Conservation (phyloP, 257 asterid genomes). For the Solanum stenotomum region DNA sequence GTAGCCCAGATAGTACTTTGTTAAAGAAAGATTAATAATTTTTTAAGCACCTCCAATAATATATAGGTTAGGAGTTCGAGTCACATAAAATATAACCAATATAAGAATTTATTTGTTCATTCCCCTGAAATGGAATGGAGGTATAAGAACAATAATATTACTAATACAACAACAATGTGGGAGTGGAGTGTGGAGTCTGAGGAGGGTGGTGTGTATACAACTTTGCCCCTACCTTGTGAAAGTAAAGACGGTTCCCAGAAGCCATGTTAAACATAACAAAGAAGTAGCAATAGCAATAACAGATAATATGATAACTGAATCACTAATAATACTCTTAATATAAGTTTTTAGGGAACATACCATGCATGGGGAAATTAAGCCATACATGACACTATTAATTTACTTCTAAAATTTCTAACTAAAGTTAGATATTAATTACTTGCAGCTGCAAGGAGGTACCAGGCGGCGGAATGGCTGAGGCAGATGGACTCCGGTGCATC, state of each 20-base stretch:
- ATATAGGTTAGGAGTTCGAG: neutral
- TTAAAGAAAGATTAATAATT: no score
- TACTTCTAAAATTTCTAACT: neutral
- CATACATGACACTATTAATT: neutral
- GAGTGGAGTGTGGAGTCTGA: neutral
- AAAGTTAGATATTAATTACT: neutral
- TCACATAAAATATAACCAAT: neutral
- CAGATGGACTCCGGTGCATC: conserved; percentile 69
- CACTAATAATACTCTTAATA: neutral
- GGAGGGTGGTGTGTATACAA: neutral
- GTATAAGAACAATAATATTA: neutral
- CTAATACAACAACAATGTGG: neutral
- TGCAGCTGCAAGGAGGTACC: conserved; percentile 70
- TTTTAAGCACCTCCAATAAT: neutral
- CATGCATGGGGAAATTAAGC: neutral
- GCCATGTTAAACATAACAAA: neutral
- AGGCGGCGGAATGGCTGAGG: conserved; percentile 87
- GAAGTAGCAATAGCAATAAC: neutral
- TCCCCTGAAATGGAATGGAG: neutral
- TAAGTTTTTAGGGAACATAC: neutral
- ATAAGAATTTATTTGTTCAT: neutral
- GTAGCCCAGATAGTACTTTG: neutral
- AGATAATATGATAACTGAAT: neutral
- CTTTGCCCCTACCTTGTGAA: neutral
- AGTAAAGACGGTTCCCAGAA: neutral